phyloP scores from a whole-genome alignment of 805 yeast species.

The Candida manassasensis region DNA sequence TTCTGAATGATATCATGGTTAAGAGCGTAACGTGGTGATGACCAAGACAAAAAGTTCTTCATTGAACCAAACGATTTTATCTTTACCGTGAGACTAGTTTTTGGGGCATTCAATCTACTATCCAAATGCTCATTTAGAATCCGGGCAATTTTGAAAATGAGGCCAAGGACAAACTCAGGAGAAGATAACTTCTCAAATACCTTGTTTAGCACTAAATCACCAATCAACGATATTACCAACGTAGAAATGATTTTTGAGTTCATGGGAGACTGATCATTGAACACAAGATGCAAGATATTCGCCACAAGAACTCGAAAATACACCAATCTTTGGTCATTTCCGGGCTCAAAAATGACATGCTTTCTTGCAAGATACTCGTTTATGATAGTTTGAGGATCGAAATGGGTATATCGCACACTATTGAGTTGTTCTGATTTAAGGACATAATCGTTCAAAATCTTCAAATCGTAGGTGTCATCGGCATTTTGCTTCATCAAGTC shows the following conservation, averaged over 20 bases:
- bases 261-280: slow-evolving; percentile 12
- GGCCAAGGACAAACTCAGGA: slow-evolving; percentile 22
- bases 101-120: neutral
- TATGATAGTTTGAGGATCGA: slow-evolving; percentile 8
- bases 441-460: slow-evolving; percentile 12
- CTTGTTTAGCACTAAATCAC: slow-evolving; percentile 26
- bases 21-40: neutral
- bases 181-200: slow-evolving; percentile 19
- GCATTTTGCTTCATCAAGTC: slow-evolving; percentile 10
- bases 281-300: slow-evolving; percentile 17
- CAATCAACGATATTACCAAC: slow-evolving; percentile 19
- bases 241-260: slow-evolving; percentile 21
- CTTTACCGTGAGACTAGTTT: neutral
- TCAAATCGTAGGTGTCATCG: slow-evolving; percentile 10
- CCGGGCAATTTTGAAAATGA: slow-evolving; percentile 8
- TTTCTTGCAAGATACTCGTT: slow-evolving; percentile 10
- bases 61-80: too few species aligned
- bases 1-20: slow-evolving; percentile 7
- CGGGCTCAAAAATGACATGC: slow-evolving; percentile 14
- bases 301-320: slow-evolving; percentile 22
- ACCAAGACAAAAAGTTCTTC: slow-evolving; percentile 1
- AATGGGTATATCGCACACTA: slow-evolving; percentile 4
- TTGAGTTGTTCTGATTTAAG: neutral
- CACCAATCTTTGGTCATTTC: slow-evolving; percentile 3
- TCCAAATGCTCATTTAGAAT: slow-evolving; percentile 6